A percentile compares a stretch with the other conserved stretches of the same genome.
These are phyloP conservation scores for Suillus discolor DNA, from an alignment of 768 basidiomycete genomes.

Conservation along the genomic window DNA sequence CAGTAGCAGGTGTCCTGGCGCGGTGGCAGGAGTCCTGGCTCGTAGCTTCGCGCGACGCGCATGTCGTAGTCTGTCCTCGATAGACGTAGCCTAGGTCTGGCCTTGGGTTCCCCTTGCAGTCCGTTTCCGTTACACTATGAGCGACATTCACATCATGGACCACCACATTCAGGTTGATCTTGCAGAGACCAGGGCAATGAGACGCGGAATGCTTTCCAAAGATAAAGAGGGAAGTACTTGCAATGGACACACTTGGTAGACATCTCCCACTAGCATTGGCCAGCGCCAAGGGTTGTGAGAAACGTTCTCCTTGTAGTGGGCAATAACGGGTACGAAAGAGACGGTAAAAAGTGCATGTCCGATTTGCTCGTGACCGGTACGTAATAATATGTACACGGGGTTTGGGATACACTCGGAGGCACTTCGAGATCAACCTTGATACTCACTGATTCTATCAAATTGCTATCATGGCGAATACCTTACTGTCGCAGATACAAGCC, in stretches of 20 bases:
- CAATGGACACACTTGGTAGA: neutral
- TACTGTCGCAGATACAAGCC: conserved; percentile 41
- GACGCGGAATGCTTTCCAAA: conserved; percentile 33
- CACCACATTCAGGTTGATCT: conserved; percentile 77
- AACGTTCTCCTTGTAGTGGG: neutral
- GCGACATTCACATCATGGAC: conserved; percentile 89
- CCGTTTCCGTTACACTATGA: conserved; percentile 40
- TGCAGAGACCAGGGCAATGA: conserved; percentile 66
- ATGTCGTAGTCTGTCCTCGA: too few relatives aligned
- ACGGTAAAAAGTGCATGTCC: neutral
- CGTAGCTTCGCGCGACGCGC: too few relatives aligned
- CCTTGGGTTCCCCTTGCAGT: too few relatives aligned
- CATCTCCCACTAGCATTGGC: neutral
- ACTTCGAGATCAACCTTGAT: neutral
- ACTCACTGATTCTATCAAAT: neutral
- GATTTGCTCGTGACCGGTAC: conserved; percentile 1
- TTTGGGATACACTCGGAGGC: neutral
- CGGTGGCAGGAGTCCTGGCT: too few relatives aligned
- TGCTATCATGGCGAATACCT: conserved; percentile 22
- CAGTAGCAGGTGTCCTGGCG: too few relatives aligned
- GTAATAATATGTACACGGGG: neutral
- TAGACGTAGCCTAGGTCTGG: too few relatives aligned
- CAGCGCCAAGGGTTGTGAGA: neutral
- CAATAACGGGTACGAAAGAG: neutral
- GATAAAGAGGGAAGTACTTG: neutral